Base-by-base conservation (phyloP, 805 yeast genomes). In the Hanseniaspora lindneri region DNA sequence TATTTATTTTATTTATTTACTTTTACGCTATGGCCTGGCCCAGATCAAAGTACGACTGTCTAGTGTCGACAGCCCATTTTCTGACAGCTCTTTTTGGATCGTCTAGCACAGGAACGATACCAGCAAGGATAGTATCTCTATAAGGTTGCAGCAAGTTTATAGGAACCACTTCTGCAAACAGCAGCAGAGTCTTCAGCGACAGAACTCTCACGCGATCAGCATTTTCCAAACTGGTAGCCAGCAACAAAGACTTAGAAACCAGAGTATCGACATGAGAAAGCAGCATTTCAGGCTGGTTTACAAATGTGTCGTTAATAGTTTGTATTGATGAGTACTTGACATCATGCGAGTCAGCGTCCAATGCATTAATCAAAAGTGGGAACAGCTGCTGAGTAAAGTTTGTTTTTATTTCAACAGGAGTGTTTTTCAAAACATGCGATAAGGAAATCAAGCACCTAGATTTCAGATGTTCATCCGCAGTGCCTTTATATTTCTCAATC, bases 11-110 rank as follows among this genome's bases (percentile, higher is more conserved):
- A 28, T 43, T 30, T 11, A 33, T n/a, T 6, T 27, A 54, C 48
- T 63, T 28, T 66, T 69, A 44, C 62, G 62, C 25, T 66, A 64
- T 19, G 11, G 58, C 62, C 50, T 59, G 65, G 36, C 73, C 72
- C 28, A 69, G 50, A 49, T 83, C 94, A 60, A 67, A 84, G 57
- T 76, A 80, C 0, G 71, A 66, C 60, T 89, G 96, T 58, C 96
- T 75, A 48, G 89, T 76, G 55, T 82, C 86, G 47, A 83, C 79
- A 6, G 89, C 82, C 44, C 76, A 70, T 59, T 77, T 80, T 58
- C 98, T 74, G 1, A 89, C 84, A 2, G 63, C 66, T 61, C 98
- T 74, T 58, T 71, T 80, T 41, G 70, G 72, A 61, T 89, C 96
- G 55, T 82, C 92, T 53, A 92, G 66, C 0, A 74, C 78, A 1